Percentiles rank a stretch among this genome's conserved stretches.
These are phyloP conservation scores for Cydonia oblonga DNA, from an alignment of 331 rosid species.

Conservation along the genomic window DNA sequence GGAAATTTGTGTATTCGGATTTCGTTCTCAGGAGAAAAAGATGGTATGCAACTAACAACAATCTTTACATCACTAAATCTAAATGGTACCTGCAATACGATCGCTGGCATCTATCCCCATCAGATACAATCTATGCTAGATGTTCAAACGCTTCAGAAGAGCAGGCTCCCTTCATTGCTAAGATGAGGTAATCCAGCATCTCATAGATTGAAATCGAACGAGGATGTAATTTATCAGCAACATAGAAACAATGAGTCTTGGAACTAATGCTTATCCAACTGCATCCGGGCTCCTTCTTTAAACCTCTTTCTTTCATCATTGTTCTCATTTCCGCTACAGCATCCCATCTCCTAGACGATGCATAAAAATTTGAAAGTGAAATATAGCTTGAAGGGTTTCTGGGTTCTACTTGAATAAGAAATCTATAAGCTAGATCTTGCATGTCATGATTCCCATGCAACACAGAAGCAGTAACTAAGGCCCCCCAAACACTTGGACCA, in stretches of 20 bases:
- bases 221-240: conserved; percentile 66
- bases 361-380: conserved; percentile 57
- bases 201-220: conserved; percentile 42
- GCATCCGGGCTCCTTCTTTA: conserved; percentile 66
- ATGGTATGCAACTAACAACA: neutral
- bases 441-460: conserved; percentile 44
- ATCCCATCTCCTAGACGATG: conserved; percentile 60
- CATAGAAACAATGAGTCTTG: conserved; percentile 50
- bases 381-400: conserved; percentile 66
- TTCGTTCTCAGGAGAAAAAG: too few species aligned
- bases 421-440: conserved; percentile 46
- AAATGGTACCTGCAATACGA: neutral
- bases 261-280: conserved; percentile 63
- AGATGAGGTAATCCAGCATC: conserved; percentile 44
- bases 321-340: conserved; percentile 53
- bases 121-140: conserved; percentile 14
- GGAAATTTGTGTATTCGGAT: too few species aligned
- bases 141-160: conserved; percentile 17
- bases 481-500: conserved; percentile 5
- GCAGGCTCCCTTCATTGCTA: conserved; percentile 38
- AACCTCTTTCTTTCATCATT: conserved; percentile 59
- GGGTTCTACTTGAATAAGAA: conserved; percentile 56
- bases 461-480: conserved; percentile 52
- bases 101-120: neutral
- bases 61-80: neutral